Conservation (phyloP, 768 basidiomycete species). For the Lyophyllum semitale region DNA sequence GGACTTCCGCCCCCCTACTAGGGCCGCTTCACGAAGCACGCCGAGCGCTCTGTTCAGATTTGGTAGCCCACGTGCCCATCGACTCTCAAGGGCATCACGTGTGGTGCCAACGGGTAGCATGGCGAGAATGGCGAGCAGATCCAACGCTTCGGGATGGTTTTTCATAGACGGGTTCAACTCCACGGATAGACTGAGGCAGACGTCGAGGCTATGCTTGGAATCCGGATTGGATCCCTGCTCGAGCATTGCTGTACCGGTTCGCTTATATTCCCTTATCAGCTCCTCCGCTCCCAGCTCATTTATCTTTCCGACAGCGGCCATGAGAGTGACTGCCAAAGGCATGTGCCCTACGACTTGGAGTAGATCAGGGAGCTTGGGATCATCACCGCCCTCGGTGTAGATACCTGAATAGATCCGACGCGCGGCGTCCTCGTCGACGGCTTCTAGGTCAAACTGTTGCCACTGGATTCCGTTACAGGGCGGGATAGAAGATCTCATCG, state of each 20-base stretch:
- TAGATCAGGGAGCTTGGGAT: constrained; percentile 22
- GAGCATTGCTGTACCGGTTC: not conserved
- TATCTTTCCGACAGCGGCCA: constrained; percentile 23
- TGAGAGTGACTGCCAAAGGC: constrained; percentile 32
- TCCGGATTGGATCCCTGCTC: constrained; percentile 3
- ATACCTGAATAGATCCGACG: constrained; percentile 21
- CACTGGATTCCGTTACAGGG: constrained; percentile 28
- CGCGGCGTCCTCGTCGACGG: constrained; percentile 19
- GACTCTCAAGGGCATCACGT: constrained; percentile 5
- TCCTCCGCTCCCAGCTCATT: not conserved
- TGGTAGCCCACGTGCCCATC: constrained; percentile 8
- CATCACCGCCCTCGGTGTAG: constrained; percentile 16
- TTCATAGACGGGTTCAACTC: constrained; percentile 3
- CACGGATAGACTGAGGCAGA: constrained; percentile 8
- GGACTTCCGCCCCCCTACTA: constrained; percentile 2
- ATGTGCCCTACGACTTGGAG: constrained; percentile 25
- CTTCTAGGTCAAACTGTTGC: constrained; percentile 9
- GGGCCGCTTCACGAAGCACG: not conserved
- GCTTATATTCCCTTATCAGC: constrained; percentile 4
- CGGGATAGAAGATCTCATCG: constrained; percentile 23
- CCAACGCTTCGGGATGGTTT: not conserved
- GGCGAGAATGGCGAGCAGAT: constrained; percentile 19
- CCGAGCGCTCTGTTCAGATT: constrained; percentile 2
- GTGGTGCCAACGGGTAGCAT: constrained; percentile 26
- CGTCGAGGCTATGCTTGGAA: constrained; percentile 1